A percentile compares a stretch with the other conserved stretches of the same genome.
phyloP scores from a whole-genome alignment of 176 grass and related monocot species.

The Pontederia paniculata region DNA sequence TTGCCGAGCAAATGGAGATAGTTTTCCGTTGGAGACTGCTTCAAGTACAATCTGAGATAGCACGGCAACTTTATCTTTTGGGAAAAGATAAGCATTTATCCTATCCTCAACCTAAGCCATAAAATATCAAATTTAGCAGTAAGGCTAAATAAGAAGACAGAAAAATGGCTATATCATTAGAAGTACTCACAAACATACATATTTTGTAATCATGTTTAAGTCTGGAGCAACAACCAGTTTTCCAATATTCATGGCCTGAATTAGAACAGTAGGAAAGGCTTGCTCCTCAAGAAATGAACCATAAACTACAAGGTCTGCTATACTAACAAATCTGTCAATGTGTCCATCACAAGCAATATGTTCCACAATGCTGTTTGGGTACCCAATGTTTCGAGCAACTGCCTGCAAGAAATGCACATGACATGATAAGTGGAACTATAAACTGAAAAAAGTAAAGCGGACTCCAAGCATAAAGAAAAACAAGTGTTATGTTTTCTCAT shows the following conservation, averaged over 20 bases:
- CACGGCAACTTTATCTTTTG: conserved; percentile 43
- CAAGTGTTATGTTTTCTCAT: no score
- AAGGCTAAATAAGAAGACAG: background rate
- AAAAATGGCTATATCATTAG: conserved; percentile 15
- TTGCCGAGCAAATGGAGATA: conserved; percentile 54
- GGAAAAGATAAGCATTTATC: conserved; percentile 73
- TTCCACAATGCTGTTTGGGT: conserved; percentile 44
- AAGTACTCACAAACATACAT: conserved; percentile 39
- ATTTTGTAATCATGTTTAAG: conserved; percentile 61
- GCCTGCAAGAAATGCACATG: conserved; percentile 21
- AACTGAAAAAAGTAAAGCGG: no score
- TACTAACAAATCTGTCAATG: conserved; percentile 35
- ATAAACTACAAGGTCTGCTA: conserved; percentile 75
- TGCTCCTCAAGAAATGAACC: conserved; percentile 85
- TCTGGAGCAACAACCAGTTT: conserved; percentile 94
- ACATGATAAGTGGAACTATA: background rate
- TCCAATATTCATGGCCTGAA: conserved; percentile 74
- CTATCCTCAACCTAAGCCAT: conserved; percentile 75
- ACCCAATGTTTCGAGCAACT: conserved; percentile 53
- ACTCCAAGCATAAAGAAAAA: background rate
- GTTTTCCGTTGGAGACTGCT: conserved; percentile 57
- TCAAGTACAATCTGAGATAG: conserved; percentile 45
- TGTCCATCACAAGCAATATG: conserved; percentile 49
- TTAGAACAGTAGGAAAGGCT: conserved; percentile 64
- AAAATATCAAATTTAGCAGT: conserved; percentile 10